Evolutionary conservation across 495 filamentous ascomycete genomes (phyloP), one percentile per base, ranked within the genome.

Genomic region (Elaphomyces granulatus): DNA sequence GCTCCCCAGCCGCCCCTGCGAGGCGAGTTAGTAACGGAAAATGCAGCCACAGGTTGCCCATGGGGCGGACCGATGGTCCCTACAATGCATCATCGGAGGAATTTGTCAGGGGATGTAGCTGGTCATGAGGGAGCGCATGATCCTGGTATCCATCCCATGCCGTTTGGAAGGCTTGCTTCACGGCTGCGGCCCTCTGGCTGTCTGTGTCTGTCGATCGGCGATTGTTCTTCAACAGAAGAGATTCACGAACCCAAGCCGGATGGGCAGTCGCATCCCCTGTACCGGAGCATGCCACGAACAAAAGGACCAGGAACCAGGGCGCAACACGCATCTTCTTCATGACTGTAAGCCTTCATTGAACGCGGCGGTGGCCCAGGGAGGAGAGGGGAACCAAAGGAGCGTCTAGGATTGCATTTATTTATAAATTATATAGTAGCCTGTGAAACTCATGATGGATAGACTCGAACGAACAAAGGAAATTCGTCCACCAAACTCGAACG

Each of bases 1-100:
- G 86, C 85, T 8, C 86, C 86, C 86, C 86, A 94, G 45, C 78
- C 79, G 52, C 88, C 90, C 41, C 85, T 85, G 38, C 34, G 26
- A 32, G 36, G 55, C 39, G 44, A 36, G 3, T 35, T 41, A 20
- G 49, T 35, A n/a, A n/a, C n/a, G n/a, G n/a, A n/a, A n/a, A n/a
- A n/a, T n/a, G n/a, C 42, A 43, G 46, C 32, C 33, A 9, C 9
- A 47, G 45, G 15, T 42, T 37, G 41, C 39, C 40, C 23, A 18
- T 41, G 14, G 17, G 15, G 10, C 20, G 18, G 16, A 20, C 18
- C 2, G 9, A 32, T 16, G 31, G 34, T 40, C 49, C 65, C 48
- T 59, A 85, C 81, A 81, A 71, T 26, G 83, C 81, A 50, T 92
- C 76, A 9, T 62, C 64, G 33, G 61, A 78, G 2, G 58, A 54